Base-by-base conservation (phyloP, 2,329 filamentous ascomycete genomes). In the Purpureocillium lavendulum region DNA sequence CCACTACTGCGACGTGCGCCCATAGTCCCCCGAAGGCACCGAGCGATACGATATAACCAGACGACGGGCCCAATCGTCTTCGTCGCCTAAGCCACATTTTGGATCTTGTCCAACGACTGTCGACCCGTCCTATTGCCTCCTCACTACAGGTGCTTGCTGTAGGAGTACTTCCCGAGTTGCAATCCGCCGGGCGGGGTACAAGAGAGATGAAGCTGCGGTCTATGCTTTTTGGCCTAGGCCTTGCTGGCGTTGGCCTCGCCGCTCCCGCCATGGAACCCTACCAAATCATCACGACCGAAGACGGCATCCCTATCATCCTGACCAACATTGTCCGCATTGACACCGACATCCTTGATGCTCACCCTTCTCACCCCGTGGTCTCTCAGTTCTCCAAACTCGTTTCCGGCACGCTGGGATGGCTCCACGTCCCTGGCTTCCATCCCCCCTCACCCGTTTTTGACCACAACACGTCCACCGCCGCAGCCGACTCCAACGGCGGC, bases 401-500 rank as follows among this genome's bases (percentile, higher is more conserved):
- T 9, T 32, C 43, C 9, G 44, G 42, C 4, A 26, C 38, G 15
- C 33, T 47, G 29, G 41, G 37, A 4, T 26, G 40, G 11, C 14
- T 47, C 15, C 39, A 38, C 12, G 9, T 36, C 32, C 36, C 43
- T 12, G 33, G 33, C 18, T 35, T n/a, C 28, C 35, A 10, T 18
- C 30, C 3, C 21, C 36, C 46, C 2, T n/a, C n/a, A n/a, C 47
- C 46, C 11, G 48, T 49, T 34, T 49, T 46, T 30, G 15, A 41
- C 11, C n/a, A 21, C 21, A 31, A 35, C 33, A 33, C 35, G 7
- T 34, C 33, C 18, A 9, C 15, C 16, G 43, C 42, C 40, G 44
- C 47, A 26, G 31, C 41, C 13, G 46, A 52, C 17, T 17, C 37
- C 33, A 45, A 49, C n/a, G 46, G 44, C 30, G 43, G 49, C 2